Evolutionary conservation across 2,329 filamentous ascomycete species (phyloP).

Genomic region (Microcera coccophila): DNA sequence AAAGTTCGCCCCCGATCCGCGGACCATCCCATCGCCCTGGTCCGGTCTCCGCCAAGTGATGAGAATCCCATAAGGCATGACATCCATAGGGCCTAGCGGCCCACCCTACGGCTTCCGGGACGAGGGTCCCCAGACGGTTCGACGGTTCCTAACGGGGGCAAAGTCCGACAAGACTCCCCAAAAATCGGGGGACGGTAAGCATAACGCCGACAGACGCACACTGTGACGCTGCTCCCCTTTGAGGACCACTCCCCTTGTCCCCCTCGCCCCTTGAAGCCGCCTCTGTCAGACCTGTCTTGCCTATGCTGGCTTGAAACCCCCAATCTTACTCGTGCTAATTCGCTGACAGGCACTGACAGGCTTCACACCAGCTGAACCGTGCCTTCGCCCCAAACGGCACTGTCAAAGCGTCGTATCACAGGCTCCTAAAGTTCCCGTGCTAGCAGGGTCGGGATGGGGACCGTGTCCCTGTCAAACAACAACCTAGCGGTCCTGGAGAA

Average conservation of each 20-base stretch:
- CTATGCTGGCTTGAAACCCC: too few relatives aligned
- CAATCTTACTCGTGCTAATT: neutral
- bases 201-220: too few relatives aligned
- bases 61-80: slow-evolving; percentile 1
- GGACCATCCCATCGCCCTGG: too few relatives aligned
- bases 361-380: neutral
- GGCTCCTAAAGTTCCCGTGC: slow-evolving; percentile 23
- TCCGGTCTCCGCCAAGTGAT: neutral
- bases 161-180: slow-evolving; percentile 10
- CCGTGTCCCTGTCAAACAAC: slow-evolving; percentile 4
- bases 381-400: slow-evolving; percentile 5
- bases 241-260: too few relatives aligned
- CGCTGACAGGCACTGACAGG: too few relatives aligned
- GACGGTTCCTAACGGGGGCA: neutral
- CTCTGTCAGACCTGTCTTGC: too few relatives aligned
- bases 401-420: slow-evolving; percentile 22
- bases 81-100: slow-evolving; percentile 7
- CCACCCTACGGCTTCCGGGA: slow-evolving; percentile 2
- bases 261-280: too few relatives aligned
- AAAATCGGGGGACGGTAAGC: neutral
- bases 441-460: slow-evolving; percentile 9
- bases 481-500: neutral
- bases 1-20: neutral
- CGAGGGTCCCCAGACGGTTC: neutral
- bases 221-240: too few relatives aligned